These are phyloP conservation scores for Ophiostoma piceae DNA, from an alignment of 2,329 filamentous ascomycete species.

Conservation along the genomic window DNA sequence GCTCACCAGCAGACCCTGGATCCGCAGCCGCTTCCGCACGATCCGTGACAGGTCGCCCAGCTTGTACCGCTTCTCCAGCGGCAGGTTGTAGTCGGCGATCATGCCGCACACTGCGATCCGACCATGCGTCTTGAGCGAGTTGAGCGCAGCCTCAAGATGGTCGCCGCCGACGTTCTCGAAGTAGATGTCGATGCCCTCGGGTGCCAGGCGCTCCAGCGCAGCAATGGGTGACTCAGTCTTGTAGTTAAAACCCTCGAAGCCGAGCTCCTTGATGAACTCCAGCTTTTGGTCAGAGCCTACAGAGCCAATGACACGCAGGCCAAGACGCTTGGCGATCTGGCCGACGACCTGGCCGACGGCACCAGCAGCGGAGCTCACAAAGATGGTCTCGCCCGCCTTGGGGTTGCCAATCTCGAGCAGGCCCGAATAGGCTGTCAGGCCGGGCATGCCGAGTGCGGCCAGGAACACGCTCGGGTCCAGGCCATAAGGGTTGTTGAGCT, in stretches of 20 bases:
- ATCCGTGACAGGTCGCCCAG: conserved; percentile 61
- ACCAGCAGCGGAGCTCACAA: conserved; percentile 72
- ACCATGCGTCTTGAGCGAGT: conserved; percentile 53
- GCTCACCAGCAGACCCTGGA: conserved; percentile 71
- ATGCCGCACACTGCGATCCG: conserved; percentile 62
- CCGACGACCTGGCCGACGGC: conserved; percentile 80
- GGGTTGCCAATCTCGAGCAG: conserved; percentile 67
- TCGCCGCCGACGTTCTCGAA: conserved; percentile 52
- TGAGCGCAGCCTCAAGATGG: conserved; percentile 45
- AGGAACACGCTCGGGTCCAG: conserved; percentile 64
- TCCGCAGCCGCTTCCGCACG: conserved; percentile 62
- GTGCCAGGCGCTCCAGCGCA: conserved; percentile 65
- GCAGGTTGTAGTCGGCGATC: conserved; percentile 71
- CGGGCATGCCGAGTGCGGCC: conserved; percentile 55
- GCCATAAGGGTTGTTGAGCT: conserved; percentile 65
- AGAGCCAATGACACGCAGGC: conserved; percentile 71
- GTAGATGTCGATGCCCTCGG: conserved; percentile 68
- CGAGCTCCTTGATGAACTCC: conserved; percentile 55
- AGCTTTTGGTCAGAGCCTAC: conserved; percentile 77
- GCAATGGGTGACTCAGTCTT: conserved; percentile 69
- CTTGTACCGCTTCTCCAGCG: conserved; percentile 52
- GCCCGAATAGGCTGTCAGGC: conserved; percentile 48
- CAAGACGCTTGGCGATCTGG: conserved; percentile 76
- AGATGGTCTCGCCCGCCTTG: conserved; percentile 73
- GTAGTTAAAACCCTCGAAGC: conserved; percentile 74